phyloP scores from a whole-genome alignment of 495 filamentous ascomycete genomes.

The Penicillium antarcticum region DNA sequence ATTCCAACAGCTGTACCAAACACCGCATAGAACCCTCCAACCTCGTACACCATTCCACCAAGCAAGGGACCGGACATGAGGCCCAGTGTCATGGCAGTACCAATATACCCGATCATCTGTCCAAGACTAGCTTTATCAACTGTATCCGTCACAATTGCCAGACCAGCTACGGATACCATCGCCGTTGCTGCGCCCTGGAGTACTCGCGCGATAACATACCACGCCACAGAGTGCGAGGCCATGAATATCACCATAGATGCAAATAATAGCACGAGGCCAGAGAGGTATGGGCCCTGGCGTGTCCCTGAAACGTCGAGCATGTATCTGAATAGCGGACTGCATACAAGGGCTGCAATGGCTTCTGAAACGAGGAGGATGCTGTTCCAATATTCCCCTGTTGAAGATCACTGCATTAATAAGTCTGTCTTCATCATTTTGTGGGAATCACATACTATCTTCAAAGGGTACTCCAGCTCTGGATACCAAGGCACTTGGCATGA shows the following conservation, averaged over 20 bases:
- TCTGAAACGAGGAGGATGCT: constrained; percentile 17
- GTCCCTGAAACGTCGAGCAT: constrained; percentile 12
- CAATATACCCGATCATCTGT: constrained; percentile 64
- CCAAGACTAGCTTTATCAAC: constrained; percentile 58
- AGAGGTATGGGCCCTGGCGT: constrained; percentile 59
- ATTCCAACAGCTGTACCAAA: constrained; percentile 64
- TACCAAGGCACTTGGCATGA: constrained; percentile 19
- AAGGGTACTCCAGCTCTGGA: constrained; percentile 14
- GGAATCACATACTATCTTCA: constrained; percentile 14
- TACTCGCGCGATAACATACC: constrained; percentile 60
- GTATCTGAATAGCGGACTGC: constrained; percentile 16
- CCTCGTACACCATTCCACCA: constrained; percentile 66
- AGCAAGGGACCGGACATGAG: constrained; percentile 65
- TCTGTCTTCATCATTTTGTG: not conserved
- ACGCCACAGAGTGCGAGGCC: constrained; percentile 55
- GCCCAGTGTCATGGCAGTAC: constrained; percentile 59
- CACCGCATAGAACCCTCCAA: constrained; percentile 62
- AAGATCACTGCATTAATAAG: not conserved
- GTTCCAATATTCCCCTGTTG: constrained; percentile 20
- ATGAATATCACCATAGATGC: constrained; percentile 64
- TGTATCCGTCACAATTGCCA: constrained; percentile 70
- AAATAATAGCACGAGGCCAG: constrained; percentile 60
- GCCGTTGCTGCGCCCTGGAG: constrained; percentile 68
- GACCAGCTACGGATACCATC: constrained; percentile 64
- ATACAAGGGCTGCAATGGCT: constrained; percentile 12